phyloP scores from a whole-genome alignment of 2,329 filamentous ascomycete genomes.

The Thyridium curvatum region DNA sequence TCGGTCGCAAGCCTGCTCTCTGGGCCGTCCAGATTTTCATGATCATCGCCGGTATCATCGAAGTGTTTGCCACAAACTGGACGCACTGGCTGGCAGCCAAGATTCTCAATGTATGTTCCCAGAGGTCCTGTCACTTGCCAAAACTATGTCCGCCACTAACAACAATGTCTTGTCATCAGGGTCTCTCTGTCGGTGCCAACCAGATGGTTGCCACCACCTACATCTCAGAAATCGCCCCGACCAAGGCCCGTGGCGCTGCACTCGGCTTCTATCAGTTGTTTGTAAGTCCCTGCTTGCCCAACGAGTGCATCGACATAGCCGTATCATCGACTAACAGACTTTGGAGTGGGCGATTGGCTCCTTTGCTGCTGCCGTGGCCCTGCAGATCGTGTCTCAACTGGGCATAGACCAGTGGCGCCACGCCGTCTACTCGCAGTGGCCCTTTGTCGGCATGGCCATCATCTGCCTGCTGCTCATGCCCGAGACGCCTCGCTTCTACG shows the following conservation, averaged over 20 bases:
- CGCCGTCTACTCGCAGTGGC: slow-evolving; percentile 6
- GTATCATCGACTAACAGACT: not conserved
- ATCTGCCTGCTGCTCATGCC: slow-evolving; percentile 4
- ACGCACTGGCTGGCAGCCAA: slow-evolving; percentile 4
- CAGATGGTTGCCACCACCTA: slow-evolving; percentile 5
- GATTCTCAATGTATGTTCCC: slow-evolving; percentile 5
- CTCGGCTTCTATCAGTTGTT: slow-evolving; percentile 7
- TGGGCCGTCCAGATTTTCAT: slow-evolving; percentile 7
- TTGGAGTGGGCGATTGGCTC: slow-evolving; percentile 4
- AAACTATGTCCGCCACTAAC: not conserved
- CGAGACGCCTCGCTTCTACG: slow-evolving; percentile 5
- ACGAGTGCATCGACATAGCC: too few relatives aligned
- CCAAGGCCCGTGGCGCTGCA: slow-evolving; percentile 3
- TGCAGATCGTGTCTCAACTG: slow-evolving; percentile 4
- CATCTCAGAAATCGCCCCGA: slow-evolving; percentile 6
- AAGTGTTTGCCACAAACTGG: slow-evolving; percentile 5
- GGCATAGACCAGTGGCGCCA: slow-evolving; percentile 2
- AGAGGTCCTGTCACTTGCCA: too few relatives aligned
- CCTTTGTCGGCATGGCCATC: slow-evolving; percentile 3
- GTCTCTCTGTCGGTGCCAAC: slow-evolving; percentile 5
- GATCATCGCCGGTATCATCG: slow-evolving; percentile 4
- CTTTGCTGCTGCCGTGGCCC: slow-evolving; percentile 1
- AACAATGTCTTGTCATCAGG: not conserved
- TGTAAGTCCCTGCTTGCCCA: not conserved
- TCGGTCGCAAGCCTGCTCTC: slow-evolving; percentile 5